These are phyloP conservation scores for Rhynchosporium agropyri DNA, from an alignment of 2,329 filamentous ascomycete species.

Conservation along the genomic window DNA sequence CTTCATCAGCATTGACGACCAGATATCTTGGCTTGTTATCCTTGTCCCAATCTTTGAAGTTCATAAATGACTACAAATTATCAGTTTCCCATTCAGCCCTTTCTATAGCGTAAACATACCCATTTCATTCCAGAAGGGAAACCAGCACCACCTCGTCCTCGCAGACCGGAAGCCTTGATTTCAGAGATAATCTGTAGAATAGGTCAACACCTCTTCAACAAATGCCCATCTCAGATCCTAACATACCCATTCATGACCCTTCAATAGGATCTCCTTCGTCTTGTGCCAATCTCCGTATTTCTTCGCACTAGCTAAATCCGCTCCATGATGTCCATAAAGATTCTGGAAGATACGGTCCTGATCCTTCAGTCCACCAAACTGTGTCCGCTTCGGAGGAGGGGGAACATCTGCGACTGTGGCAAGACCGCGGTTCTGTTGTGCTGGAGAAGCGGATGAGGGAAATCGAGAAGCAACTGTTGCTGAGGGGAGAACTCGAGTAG, in stretches of 20 bases:
- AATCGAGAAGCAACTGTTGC: constrained; percentile 37
- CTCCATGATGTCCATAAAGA: constrained; percentile 88
- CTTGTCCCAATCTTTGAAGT: constrained; percentile 99
- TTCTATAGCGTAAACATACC: constrained; percentile 58
- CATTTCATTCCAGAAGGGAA: constrained; percentile 99
- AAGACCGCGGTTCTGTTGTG: constrained; percentile 68
- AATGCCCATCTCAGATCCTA: constrained; percentile 16
- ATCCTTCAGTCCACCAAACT: constrained; percentile 86
- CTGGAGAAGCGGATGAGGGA: constrained; percentile 46
- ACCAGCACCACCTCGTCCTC: constrained; percentile 94
- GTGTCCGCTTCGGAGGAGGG: constrained; percentile 64
- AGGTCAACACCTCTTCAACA: constrained; percentile 28
- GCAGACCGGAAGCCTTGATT: constrained; percentile 92
- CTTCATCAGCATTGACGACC: constrained; percentile 98
- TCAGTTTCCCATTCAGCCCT: constrained; percentile 25
- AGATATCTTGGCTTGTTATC: constrained; percentile 94
- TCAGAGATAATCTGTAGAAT: constrained; percentile 80
- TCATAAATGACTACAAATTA: constrained; percentile 87
- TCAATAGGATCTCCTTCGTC: constrained; percentile 96
- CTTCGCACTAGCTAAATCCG: constrained; percentile 90
- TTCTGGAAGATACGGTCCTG: constrained; percentile 99
- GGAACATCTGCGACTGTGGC: constrained; percentile 77
- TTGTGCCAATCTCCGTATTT: constrained; percentile 99
- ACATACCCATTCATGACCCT: constrained; percentile 89
- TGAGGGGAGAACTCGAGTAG: constrained; percentile 39